Base-by-base conservation (phyloP, 805 yeast genomes). In the Wickerhamiella spandovensis region DNA sequence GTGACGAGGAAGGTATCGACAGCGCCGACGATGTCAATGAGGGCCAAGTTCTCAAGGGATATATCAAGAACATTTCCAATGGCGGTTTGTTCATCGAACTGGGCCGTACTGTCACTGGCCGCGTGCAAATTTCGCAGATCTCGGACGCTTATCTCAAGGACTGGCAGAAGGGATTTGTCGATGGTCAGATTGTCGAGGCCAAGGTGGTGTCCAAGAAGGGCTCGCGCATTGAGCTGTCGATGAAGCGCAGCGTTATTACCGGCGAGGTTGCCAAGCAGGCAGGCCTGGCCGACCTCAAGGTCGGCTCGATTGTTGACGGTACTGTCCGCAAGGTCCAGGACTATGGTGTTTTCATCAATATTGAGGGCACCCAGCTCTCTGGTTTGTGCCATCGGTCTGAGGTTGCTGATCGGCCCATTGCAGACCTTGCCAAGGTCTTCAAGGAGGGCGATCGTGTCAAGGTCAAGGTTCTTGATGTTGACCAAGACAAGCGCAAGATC, bases 371-470 rank as follows among this genome's bases (percentile, higher is more conserved):
- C 41, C 78, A 78, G 59, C 73, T 88, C 51, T 78, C 84, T 60
- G 98, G 97, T 51, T 75, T 90, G 56, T 88, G 95, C 58, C 97
- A 90, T 63, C 81, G 76, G 51, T 74, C 89, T 39, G 83, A 90
- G 66, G 81, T 90, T 51, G 81, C 96, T 30, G 80, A 78, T 50
- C 63, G 67, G 9, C 72, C 79, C 35, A 66, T 74, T 32, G 75
- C 74, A 39, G 78, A 87, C 58, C 65, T 84, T 24, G 62, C 71
- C 43, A 71, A 79, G 13, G 72, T 90, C 51, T 90, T 90, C 65
- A 82, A 84, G 49, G 85, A 78, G 59, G 97, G 97, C 56, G 97
- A 90, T 63, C 74, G 82, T 54, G 97, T 90, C 43, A 86, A 86
- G 68, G 95, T 86, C 35, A 83, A 82, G 68, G 73, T 90, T 38